These are phyloP conservation scores for Solanum pimpinellifolium DNA, from an alignment of 257 asterid genomes.

Conservation along the genomic window DNA sequence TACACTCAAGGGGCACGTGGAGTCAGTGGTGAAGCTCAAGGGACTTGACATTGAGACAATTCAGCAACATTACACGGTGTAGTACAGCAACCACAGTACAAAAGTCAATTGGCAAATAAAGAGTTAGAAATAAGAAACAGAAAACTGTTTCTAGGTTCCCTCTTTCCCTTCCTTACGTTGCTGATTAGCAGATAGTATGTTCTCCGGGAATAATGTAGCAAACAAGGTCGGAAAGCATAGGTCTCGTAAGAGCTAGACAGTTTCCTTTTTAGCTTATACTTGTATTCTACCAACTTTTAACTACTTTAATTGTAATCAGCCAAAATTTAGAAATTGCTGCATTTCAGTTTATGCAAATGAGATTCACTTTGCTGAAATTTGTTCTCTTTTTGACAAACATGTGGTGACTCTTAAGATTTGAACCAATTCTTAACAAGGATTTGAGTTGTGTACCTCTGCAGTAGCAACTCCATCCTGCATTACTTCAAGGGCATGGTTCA, in stretches of 20 bases:
- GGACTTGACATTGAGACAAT: slow-evolving; percentile 45
- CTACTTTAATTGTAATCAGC: not conserved
- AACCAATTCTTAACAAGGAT: not conserved
- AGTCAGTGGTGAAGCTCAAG: slow-evolving; percentile 40
- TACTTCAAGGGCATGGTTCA: not conserved
- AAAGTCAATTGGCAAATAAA: not conserved
- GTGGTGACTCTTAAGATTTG: not conserved
- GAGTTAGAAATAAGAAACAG: slow-evolving; percentile 3
- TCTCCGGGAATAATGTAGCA: not conserved
- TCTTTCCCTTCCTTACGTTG: not conserved
- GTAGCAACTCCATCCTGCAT: not conserved
- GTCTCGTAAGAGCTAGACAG: not conserved
- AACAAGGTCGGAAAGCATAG: not conserved
- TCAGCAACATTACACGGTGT: slow-evolving; percentile 42
- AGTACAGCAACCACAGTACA: not conserved
- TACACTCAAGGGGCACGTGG: slow-evolving; percentile 40
- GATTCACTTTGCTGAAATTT: not conserved
- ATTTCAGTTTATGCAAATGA: not conserved
- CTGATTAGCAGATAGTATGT: not conserved
- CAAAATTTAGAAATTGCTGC: not conserved
- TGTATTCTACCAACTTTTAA: not conserved
- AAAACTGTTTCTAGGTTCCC: not conserved
- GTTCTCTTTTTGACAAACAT: not conserved
- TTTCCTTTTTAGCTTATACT: not conserved
- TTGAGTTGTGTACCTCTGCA: not conserved